These are phyloP conservation scores for Dothideomycetes sp. DNA, from an alignment of 2,329 filamentous ascomycete genomes.

Conservation along the genomic window DNA sequence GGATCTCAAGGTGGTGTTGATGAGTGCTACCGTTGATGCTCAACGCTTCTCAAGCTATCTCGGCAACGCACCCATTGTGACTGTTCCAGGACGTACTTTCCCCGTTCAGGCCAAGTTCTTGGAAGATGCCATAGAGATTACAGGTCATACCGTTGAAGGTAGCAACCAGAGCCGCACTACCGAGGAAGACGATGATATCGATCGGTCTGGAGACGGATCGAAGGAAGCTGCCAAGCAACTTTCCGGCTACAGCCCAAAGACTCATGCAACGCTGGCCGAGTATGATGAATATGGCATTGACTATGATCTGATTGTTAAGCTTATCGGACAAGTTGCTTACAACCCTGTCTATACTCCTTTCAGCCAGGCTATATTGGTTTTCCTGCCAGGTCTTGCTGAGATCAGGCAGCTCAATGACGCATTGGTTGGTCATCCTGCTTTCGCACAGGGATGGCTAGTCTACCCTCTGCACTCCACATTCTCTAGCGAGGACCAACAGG, in stretches of 20 bases:
- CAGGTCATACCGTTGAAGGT: slow-evolving; percentile 58
- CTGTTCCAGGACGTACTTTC: slow-evolving; percentile 86
- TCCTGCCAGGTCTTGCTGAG: slow-evolving; percentile 88
- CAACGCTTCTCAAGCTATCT: slow-evolving; percentile 85
- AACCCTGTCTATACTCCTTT: slow-evolving; percentile 56
- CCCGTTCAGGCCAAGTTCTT: slow-evolving; percentile 80
- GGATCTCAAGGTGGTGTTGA: slow-evolving; percentile 84
- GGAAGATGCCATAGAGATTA: slow-evolving; percentile 85
- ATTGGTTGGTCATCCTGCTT: slow-evolving; percentile 63
- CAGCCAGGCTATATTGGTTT: slow-evolving; percentile 88
- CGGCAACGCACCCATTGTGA: slow-evolving; percentile 72
- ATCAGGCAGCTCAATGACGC: slow-evolving; percentile 61
- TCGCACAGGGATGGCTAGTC: slow-evolving; percentile 68
- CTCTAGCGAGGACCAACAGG: slow-evolving; percentile 90
- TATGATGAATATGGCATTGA: slow-evolving; percentile 90
- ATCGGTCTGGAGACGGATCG: slow-evolving; percentile 34
- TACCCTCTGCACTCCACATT: slow-evolving; percentile 91
- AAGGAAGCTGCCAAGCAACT: slow-evolving; percentile 48
- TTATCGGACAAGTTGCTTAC: slow-evolving; percentile 66
- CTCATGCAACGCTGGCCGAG: slow-evolving; percentile 60
- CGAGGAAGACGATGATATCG: slow-evolving; percentile 34
- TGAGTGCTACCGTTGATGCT: slow-evolving; percentile 95
- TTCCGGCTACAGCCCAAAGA: slow-evolving; percentile 63
- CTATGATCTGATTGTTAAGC: slow-evolving; percentile 70
- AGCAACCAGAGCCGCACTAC: slow-evolving; percentile 30